Evolutionary conservation across 2,329 filamentous ascomycete genomes (phyloP), one percentile per base, ranked within the genome.

Genomic region (Ophiocordyceps unilateralis): DNA sequence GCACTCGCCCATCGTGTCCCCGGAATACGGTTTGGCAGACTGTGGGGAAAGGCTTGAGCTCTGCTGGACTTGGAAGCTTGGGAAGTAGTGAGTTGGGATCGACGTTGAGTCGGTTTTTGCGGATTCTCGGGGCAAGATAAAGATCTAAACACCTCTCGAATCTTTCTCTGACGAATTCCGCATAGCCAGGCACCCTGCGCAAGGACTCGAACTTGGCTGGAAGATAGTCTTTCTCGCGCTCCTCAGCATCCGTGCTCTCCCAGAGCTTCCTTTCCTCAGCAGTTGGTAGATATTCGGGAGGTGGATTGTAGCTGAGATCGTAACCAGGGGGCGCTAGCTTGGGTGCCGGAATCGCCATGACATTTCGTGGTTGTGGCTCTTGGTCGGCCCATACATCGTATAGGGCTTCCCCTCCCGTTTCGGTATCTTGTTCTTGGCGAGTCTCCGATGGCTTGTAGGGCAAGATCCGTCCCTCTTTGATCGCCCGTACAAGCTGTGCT

Each of bases 351-450:
- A 96, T 82, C 55, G 95, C 85, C 88, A 96, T 96, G 30, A 83
- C 70, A 59, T 96, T 84, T 47, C 88, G 82, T 28, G 83, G 76
- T 51, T 81, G 74, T 11, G 85, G 77, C 51, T 81, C 76, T 61
- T 98, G 89, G 55, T 96, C 84, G 43, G 89, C 86, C 91, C 91
- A 98, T 43, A 98, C 75, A 56, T 98, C 91, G 55, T 87, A 94
- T 54, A 78, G 79, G 21, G 74, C 73, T 36, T 82, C 69, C 46
- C 83, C 70, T 44, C 84, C 78, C 42, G 83, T 75, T 44, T 84
- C 77, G 49, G 88, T 76, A 3, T 39, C 48, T 79, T 73, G 52
- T 85, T 63, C 8, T 23, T 24, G 11, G 38, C 62, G 66, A 49
- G 74, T 83, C 54, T 78, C 71, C 0, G 78, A 78, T 4, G 86